Conservation (phyloP, 2,329 filamentous ascomycete species). For the Fusarium acutatum region DNA sequence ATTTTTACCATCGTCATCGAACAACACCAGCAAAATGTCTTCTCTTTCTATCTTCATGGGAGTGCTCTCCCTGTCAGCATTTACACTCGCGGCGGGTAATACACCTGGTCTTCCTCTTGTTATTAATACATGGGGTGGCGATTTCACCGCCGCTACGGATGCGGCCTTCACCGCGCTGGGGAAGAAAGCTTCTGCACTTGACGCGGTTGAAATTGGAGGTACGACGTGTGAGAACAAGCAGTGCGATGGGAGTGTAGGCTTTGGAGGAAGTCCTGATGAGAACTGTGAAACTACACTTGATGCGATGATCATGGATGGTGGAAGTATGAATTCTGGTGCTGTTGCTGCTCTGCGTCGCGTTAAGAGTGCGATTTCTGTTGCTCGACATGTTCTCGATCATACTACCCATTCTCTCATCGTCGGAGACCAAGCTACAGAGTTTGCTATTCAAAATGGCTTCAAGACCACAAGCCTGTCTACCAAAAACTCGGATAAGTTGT, state of each 20-base stretch:
- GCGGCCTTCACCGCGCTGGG: conserved; percentile 55
- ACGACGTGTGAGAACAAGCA: conserved; percentile 60
- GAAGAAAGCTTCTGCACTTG: conserved; percentile 51
- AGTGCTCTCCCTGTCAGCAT: conserved; percentile 18
- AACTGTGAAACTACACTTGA: conserved; percentile 66
- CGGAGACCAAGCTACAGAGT: conserved; percentile 62
- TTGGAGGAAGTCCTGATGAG: conserved; percentile 64
- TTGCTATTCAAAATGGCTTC: conserved; percentile 63
- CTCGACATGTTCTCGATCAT: conserved; percentile 59
- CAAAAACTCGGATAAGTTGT: conserved; percentile 49
- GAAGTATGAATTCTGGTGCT: conserved; percentile 61
- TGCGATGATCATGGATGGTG: conserved; percentile 67
- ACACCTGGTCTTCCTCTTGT: conserved; percentile 57
- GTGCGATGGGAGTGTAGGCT: conserved; percentile 65
- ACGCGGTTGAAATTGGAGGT: conserved; percentile 62
- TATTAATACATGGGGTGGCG: conserved; percentile 64
- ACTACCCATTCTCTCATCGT: conserved; percentile 62
- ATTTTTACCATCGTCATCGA: not conserved
- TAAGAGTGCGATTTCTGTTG: conserved; percentile 58
- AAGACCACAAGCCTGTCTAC: conserved; percentile 54
- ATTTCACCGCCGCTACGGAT: conserved; percentile 61
- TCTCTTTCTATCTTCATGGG: not conserved
- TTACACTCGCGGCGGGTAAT: conserved; percentile 26
- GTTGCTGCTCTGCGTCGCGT: conserved; percentile 61
- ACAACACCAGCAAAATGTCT: conserved; percentile 1